Conservation (phyloP, 2,329 filamentous ascomycete genomes). For the Pestalotiopsis sp. region DNA sequence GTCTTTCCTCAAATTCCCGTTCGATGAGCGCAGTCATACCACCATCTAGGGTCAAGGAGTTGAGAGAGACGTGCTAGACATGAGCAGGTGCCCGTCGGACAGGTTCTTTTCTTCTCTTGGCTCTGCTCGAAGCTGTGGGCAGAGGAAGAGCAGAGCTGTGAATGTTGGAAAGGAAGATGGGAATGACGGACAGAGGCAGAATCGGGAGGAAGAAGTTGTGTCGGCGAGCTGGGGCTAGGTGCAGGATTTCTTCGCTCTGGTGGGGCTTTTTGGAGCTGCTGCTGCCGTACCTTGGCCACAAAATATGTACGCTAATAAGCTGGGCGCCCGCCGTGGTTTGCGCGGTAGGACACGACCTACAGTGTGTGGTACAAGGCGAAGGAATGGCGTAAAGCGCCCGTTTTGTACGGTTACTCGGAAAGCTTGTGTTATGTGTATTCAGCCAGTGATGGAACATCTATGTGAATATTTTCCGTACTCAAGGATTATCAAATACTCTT, state of each 20-base stretch:
- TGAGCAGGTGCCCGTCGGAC: neutral
- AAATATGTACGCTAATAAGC: neutral
- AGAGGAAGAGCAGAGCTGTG: constrained; percentile 3
- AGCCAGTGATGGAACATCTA: too few relatives aligned
- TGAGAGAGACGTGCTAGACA: neutral
- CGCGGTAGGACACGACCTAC: neutral
- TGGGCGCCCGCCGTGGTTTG: too few relatives aligned
- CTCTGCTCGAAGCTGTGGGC: constrained; percentile 4
- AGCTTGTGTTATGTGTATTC: too few relatives aligned
- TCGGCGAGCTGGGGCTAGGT: neutral
- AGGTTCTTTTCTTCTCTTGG: neutral
- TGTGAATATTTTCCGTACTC: neutral
- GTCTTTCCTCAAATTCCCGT: constrained; percentile 21
- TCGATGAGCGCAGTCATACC: constrained; percentile 25
- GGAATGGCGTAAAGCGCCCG: neutral
- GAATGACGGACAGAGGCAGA: neutral
- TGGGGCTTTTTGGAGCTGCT: neutral
- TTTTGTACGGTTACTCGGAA: neutral
- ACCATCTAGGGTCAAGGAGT: neutral
- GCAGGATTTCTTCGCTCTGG: constrained; percentile 2
- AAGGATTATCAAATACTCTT: neutral
- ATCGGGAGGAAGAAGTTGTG: neutral
- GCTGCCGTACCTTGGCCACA: neutral
- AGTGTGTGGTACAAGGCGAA: neutral
- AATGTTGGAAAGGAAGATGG: neutral